Evolutionary conservation across 805 yeast species (phyloP).

Genomic region (Candida glaebosa): DNA sequence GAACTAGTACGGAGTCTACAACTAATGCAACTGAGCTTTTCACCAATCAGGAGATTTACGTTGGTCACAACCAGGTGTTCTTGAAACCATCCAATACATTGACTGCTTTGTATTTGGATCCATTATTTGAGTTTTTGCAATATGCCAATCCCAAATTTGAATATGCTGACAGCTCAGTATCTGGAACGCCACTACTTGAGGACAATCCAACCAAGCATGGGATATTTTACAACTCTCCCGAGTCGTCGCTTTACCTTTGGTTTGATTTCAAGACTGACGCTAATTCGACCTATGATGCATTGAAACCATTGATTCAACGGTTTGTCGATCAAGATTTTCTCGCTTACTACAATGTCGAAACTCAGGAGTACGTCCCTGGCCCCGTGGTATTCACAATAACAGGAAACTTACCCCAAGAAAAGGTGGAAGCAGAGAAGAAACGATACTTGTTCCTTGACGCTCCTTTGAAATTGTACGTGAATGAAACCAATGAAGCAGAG

Average conservation of each 20-base stretch:
- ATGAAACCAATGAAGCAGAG: slow-evolving; percentile 19
- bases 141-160: slow-evolving; percentile 39
- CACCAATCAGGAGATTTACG: slow-evolving; percentile 41
- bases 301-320: slow-evolving; percentile 44
- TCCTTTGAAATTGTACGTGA: slow-evolving; percentile 35
- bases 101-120: slow-evolving; percentile 48
- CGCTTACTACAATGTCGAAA: slow-evolving; percentile 41
- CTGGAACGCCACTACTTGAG: slow-evolving; percentile 12
- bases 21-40: slow-evolving; percentile 18
- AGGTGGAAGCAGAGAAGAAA: slow-evolving; percentile 18
- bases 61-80: slow-evolving; percentile 57
- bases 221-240: slow-evolving; percentile 41
- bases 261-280: slow-evolving; percentile 64
- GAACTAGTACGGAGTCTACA: slow-evolving; percentile 24
- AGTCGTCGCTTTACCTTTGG: slow-evolving; percentile 54
- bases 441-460: slow-evolving; percentile 53
- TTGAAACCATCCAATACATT: slow-evolving; percentile 47
- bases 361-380: slow-evolving; percentile 36
- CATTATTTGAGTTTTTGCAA: slow-evolving; percentile 46
- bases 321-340: slow-evolving; percentile 49
- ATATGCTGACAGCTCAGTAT: neutral
- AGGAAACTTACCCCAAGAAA: slow-evolving; percentile 56
- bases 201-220: slow-evolving; percentile 21
- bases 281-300: slow-evolving; percentile 40
- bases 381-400: slow-evolving; percentile 65